Base-by-base conservation (phyloP, 768 basidiomycete genomes). In the Suillus occidentalis region DNA sequence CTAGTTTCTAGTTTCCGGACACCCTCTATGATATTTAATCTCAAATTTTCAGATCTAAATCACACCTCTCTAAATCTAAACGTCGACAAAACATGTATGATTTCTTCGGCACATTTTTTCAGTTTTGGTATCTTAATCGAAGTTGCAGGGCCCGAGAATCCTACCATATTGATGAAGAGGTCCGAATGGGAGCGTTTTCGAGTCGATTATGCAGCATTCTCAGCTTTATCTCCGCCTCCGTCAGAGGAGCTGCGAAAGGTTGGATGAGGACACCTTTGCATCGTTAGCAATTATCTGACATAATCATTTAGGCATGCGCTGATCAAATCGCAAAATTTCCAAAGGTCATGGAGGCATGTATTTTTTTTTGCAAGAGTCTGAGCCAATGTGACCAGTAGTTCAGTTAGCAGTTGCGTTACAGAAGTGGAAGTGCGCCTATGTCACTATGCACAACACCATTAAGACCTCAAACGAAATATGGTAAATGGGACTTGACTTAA, bases 401-500 rank as follows among this genome's bases (percentile, higher is more conserved):
- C 56, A 70, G 73, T 59, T 78, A 18, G 76, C 72, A 9, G 68
- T 68, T 5, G 28, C 52, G 13, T 47, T 81, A 22, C 34, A 67
- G 16, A 8, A 16, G 13, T 80, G 79, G 80, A 78, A 67, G 66
- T 5, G 34, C 25, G 14, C 31, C 4, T 74, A 76, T 43, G 68
- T 68, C 13, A 20, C 2, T 6, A 52, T 60, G 31, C 53, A 58
- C 3, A 60, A 42, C 14, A 34, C 6, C 0, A n/a, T 65, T 10
- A 69, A 70, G 56, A 63, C 22, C 2, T 5, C 31, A 4, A 73
- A 71, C 56, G 31, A 55, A 16, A 0, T 0, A 9, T 76, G 72
- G 77, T 73, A 45, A 63, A 67, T 47, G 47, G 42, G 20, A 39
- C 28, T 47, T 37, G 60, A 14, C 20, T 45, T 16, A n/a, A 34